phyloP scores from a whole-genome alignment of 768 basidiomycete genomes.

The Leccinum ochraceum region DNA sequence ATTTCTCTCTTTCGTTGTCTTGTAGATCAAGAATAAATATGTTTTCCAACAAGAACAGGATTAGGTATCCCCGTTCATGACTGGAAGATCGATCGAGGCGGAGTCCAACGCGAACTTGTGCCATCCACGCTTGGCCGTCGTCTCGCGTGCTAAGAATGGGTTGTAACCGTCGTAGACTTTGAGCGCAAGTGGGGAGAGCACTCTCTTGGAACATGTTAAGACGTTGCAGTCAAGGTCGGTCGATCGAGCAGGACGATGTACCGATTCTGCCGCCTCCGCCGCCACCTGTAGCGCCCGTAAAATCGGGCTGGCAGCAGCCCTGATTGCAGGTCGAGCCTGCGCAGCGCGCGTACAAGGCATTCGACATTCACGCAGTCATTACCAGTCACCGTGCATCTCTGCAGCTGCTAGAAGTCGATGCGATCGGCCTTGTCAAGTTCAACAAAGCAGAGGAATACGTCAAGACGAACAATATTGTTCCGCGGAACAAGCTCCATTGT shows the following conservation, averaged over 20 bases:
- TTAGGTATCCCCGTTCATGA: too few species aligned
- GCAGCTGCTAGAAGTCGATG: slow-evolving; percentile 86
- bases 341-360: slow-evolving; percentile 76
- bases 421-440: slow-evolving; percentile 87
- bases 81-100: too few species aligned
- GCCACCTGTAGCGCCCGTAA: too few species aligned
- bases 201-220: slow-evolving; percentile 81
- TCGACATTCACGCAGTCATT: slow-evolving; percentile 83
- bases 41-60: not conserved
- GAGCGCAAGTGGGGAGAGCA: slow-evolving; percentile 75
- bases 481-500: slow-evolving; percentile 67
- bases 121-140: too few species aligned
- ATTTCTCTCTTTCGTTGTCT: not conserved
- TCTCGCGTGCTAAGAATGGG: too few species aligned
- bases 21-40: slow-evolving; percentile 5
- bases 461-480: slow-evolving; percentile 69
- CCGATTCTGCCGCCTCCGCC: too few species aligned
- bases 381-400: slow-evolving; percentile 87
- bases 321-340: slow-evolving; percentile 88
- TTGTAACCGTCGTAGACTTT: slow-evolving; percentile 62
- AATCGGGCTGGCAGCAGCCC: too few species aligned
- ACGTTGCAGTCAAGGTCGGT: slow-evolving; percentile 60
- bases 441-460: slow-evolving; percentile 91
- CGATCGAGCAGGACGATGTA: slow-evolving; percentile 36
- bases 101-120: too few species aligned